Percentiles rank a stretch among this genome's conserved stretches.
phyloP scores from a whole-genome alignment of 2,329 filamentous ascomycete species.

The Aspergillus pseudoterreus region DNA sequence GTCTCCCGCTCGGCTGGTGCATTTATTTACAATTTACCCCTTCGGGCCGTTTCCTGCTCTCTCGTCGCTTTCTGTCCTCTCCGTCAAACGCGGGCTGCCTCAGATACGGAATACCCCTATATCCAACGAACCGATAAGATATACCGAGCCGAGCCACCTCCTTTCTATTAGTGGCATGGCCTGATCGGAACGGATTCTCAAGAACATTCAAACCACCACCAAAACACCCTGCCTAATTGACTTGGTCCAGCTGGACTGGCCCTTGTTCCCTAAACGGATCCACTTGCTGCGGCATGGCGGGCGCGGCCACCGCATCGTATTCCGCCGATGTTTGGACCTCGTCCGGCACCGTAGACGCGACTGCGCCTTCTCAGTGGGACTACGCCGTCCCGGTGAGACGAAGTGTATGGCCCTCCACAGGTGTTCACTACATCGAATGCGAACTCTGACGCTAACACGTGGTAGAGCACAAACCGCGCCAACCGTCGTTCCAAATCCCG shows the following conservation, averaged over 20 bases:
- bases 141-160: not conserved
- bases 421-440: not conserved
- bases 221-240: slow-evolving; percentile 1
- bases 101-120: no score
- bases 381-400: slow-evolving; percentile 33
- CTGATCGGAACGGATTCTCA: slow-evolving; percentile 20
- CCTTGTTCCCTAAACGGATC: slow-evolving; percentile 15
- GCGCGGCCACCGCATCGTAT: slow-evolving; percentile 36
- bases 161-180: slow-evolving; percentile 25
- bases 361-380: slow-evolving; percentile 32
- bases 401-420: slow-evolving; percentile 25
- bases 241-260: slow-evolving; percentile 34
- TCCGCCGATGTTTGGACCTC: slow-evolving; percentile 38
- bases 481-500: slow-evolving; percentile 29
- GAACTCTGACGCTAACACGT: slow-evolving; percentile 12
- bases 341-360: slow-evolving; percentile 29
- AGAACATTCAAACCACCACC: slow-evolving; percentile 4
- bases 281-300: slow-evolving; percentile 35
- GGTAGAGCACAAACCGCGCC: slow-evolving; percentile 16
- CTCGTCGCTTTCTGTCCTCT: slow-evolving; percentile 8
- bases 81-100: not conserved
- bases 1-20: not conserved
- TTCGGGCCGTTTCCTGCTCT: slow-evolving; percentile 19
- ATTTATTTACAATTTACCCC: slow-evolving; percentile 33
- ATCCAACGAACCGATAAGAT: no score